Evolutionary conservation across 23 red algal species (phyloP).

Genomic region (Pyropia haitanensis): DNA sequence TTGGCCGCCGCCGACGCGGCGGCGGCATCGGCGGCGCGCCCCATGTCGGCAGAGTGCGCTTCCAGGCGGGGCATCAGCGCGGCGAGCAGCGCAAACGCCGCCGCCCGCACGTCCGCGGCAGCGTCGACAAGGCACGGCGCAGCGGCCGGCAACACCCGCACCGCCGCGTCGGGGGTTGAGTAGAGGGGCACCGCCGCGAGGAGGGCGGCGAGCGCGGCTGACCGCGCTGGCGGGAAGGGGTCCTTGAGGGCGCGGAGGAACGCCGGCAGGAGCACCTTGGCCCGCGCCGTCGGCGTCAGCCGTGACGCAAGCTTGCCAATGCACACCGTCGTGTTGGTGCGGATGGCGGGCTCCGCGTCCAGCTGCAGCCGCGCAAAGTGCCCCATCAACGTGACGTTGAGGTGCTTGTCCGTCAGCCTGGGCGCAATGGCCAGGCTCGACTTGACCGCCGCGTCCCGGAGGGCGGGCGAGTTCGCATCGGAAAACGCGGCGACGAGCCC

Average conservation of each 20-base stretch:
- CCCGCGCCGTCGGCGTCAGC: conserved; percentile 51
- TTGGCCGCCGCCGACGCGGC: not conserved
- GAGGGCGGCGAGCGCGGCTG: conserved; percentile 65
- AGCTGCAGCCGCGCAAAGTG: conserved; percentile 88
- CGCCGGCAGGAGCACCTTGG: conserved; percentile 85
- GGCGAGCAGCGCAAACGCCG: conserved; percentile 44
- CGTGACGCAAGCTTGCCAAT: conserved; percentile 61
- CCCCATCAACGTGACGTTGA: conserved; percentile 86
- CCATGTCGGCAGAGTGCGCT: conserved; percentile 30
- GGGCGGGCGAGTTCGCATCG: conserved; percentile 45
- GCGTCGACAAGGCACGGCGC: conserved; percentile 52
- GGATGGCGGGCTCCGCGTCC: conserved; percentile 89
- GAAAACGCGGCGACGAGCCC: conserved; percentile 59
- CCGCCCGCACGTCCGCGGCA: conserved; percentile 35
- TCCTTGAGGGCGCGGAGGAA: conserved; percentile 87
- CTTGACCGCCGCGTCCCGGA: conserved; percentile 87
- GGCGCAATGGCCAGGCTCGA: conserved; percentile 47
- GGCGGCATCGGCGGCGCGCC: conserved; percentile 8
- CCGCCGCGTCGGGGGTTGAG: conserved; percentile 48
- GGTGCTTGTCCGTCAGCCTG: conserved; percentile 63
- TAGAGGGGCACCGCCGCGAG: conserved; percentile 43
- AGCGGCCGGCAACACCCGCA: conserved; percentile 46
- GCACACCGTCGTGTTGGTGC: conserved; percentile 98
- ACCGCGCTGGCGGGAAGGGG: conserved; percentile 81
- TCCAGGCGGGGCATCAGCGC: conserved; percentile 25